phyloP scores from a whole-genome alignment of 495 filamentous ascomycete species.

The Penicillium macrosclerotiorum region DNA sequence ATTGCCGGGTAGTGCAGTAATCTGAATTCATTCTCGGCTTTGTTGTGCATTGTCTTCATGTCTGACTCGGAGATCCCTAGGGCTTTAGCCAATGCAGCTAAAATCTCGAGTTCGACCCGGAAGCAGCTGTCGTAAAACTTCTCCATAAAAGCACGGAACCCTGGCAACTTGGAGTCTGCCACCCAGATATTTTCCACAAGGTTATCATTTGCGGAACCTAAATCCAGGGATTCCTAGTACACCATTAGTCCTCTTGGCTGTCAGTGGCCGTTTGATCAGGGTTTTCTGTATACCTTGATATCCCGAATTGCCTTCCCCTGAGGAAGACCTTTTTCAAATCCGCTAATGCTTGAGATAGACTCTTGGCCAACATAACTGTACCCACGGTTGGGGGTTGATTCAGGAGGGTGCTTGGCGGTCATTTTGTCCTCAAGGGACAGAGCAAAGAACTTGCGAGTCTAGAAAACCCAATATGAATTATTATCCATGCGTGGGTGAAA shows the following conservation, averaged over 20 bases:
- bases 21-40: conserved; percentile 49
- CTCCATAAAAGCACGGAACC: conserved; percentile 58
- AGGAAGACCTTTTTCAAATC: conserved; percentile 36
- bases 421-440: conserved; percentile 41
- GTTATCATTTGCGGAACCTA: conserved; percentile 49
- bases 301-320: conserved; percentile 24
- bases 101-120: conserved; percentile 40
- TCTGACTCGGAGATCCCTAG: conserved; percentile 46
- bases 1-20: conserved; percentile 43
- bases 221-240: conserved; percentile 61
- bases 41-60: conserved; percentile 44
- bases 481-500: too few relatives aligned
- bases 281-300: conserved; percentile 19
- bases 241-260: neutral
- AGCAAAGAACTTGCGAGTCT: conserved; percentile 36
- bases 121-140: conserved; percentile 42
- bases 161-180: conserved; percentile 52
- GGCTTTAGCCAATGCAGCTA: conserved; percentile 41
- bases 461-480: too few relatives aligned
- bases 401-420: conserved; percentile 55
- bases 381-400: conserved; percentile 52
- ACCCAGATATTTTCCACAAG: conserved; percentile 56
- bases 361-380: conserved; percentile 51
- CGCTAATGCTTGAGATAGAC: conserved; percentile 56
- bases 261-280: neutral